Percentiles rank a stretch among this genome's conserved stretches.
These are phyloP conservation scores for Colletotrichum ledebouriae DNA, from an alignment of 2,329 filamentous ascomycete species.

Conservation along the genomic window DNA sequence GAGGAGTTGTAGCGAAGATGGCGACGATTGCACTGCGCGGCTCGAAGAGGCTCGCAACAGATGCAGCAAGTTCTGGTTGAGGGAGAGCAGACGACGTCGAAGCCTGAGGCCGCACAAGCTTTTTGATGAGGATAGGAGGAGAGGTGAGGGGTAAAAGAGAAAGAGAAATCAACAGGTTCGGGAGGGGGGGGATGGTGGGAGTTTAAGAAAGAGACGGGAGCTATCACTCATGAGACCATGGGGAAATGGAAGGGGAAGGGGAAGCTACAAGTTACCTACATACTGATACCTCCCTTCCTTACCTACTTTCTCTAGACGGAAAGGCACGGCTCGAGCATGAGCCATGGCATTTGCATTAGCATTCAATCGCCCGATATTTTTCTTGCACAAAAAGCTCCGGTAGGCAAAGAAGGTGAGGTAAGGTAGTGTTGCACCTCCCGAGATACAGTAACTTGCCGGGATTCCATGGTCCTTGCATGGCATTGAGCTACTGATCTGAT, in stretches of 20 bases:
- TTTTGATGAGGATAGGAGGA: conserved; percentile 7
- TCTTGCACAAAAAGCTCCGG: conserved; percentile 27
- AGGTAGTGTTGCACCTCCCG: conserved; percentile 5
- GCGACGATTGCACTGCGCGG: conserved; percentile 1
- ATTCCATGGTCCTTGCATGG: conserved; percentile 4
- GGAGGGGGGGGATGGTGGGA: conserved; percentile 19
- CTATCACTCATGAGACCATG: conserved; percentile 13
- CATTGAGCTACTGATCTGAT: conserved; percentile 30
- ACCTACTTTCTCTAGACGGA: conserved; percentile 5
- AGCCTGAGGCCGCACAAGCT: conserved; percentile 15
- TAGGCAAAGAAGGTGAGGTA: background rate
- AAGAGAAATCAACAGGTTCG: conserved; percentile 1
- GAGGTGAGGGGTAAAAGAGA: conserved; percentile 28
- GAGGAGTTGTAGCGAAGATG: conserved; percentile 13
- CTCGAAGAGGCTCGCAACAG: background rate
- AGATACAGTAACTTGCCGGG: background rate
- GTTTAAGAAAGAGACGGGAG: conserved; percentile 34
- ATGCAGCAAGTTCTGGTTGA: conserved; percentile 13
- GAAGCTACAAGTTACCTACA: conserved; percentile 21
- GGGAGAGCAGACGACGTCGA: conserved; percentile 4
- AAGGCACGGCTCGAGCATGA: conserved; percentile 2
- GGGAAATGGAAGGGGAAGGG: conserved; percentile 12
- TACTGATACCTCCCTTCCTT: no score
- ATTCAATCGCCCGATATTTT: background rate
- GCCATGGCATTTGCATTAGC: background rate